Evolutionary conservation across 2,329 filamentous ascomycete genomes (phyloP), one percentile per base, ranked within the genome.

Genomic region (Acrocalymma vagum): DNA sequence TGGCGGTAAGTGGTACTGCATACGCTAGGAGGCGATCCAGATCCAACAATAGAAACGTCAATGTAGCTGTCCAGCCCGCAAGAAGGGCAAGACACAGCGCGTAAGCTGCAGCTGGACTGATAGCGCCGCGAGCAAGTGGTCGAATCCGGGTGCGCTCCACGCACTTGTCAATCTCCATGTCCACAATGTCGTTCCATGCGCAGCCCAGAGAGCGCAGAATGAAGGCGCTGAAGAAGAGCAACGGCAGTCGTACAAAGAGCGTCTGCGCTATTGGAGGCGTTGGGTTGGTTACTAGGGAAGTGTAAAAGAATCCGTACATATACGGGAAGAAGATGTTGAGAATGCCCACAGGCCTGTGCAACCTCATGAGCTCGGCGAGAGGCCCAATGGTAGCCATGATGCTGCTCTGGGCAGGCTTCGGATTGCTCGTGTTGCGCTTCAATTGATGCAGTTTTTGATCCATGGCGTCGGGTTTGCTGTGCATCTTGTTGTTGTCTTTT

Each of bases 181-280:
- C 80, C 61, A 78, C 73, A 22, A 75, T 72, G 52, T 83, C 80
- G 55, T 83, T 83, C 66, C 80, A 81, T 0, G 78, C 72, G 55
- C 80, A 83, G 17, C 37, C 50, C 6, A 43, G 37, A 20, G 31
- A 33, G 33, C 39, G 41, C 4, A 38, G 33, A 21, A 52, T 17
- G 4, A 75, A 70, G 14, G 73, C 73, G 17, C 77, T 73, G 35
- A 78, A 72, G 65, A 80, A 72, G 35, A 81, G 69, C 48, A 80
- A 18, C 9, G 27, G 40, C 42, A 48, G 15, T 37, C 39, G 3
- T 36, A 38, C n/a, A 35, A 39, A 15, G 32, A 32, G 20, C n/a
- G n/a, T n/a, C n/a, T n/a, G n/a, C n/a, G n/a, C n/a, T n/a, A n/a
- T n/a, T n/a, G 29, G 40, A 20, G 21, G 34, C 30, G 22, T 30